Evolutionary conservation across 2,329 filamentous ascomycete genomes (phyloP).

Genomic region (Arachnomyces sp.): DNA sequence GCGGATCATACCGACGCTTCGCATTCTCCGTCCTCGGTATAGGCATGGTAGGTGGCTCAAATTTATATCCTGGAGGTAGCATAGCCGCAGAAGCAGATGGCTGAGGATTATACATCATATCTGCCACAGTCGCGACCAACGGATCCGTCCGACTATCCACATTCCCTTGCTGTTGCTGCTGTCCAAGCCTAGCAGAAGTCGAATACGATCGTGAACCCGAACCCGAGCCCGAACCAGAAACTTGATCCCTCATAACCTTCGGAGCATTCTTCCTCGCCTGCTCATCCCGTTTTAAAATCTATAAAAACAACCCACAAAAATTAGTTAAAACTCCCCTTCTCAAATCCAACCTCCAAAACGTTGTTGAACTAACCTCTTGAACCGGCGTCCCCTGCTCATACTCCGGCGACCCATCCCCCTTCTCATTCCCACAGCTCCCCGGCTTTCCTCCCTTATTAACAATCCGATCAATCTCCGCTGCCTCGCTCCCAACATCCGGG

Average conservation of each 20-base stretch:
- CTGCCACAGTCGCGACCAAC: slow-evolving; percentile 26
- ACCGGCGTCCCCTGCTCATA: slow-evolving; percentile 58
- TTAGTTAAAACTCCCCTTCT: not conserved
- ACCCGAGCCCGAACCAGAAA: slow-evolving; percentile 1
- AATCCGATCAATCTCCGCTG: slow-evolving; percentile 50
- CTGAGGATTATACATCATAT: slow-evolving; percentile 25
- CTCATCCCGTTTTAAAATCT: slow-evolving; percentile 58
- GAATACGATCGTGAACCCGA: slow-evolving; percentile 48
- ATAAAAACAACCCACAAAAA: slow-evolving; percentile 4
- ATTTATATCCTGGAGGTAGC: slow-evolving; percentile 60
- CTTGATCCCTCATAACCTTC: slow-evolving; percentile 56
- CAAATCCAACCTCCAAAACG: slow-evolving; percentile 6
- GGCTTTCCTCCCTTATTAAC: slow-evolving; percentile 36
- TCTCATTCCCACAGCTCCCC: slow-evolving; percentile 24
- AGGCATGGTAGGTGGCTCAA: slow-evolving; percentile 60
- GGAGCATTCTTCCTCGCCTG: slow-evolving; percentile 55
- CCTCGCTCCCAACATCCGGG: slow-evolving; percentile 58
- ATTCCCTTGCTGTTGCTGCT: slow-evolving; percentile 14
- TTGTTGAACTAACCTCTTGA: slow-evolving; percentile 46
- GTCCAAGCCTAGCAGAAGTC: slow-evolving; percentile 39
- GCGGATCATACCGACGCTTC: slow-evolving; percentile 74
- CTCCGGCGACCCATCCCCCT: slow-evolving; percentile 47
- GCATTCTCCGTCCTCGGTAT: slow-evolving; percentile 57
- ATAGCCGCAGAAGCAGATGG: slow-evolving; percentile 22
- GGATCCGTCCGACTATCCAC: slow-evolving; percentile 16